Evolutionary conservation across 2,329 filamentous ascomycete species (phyloP).

Genomic region (Hypoxylon sp.): DNA sequence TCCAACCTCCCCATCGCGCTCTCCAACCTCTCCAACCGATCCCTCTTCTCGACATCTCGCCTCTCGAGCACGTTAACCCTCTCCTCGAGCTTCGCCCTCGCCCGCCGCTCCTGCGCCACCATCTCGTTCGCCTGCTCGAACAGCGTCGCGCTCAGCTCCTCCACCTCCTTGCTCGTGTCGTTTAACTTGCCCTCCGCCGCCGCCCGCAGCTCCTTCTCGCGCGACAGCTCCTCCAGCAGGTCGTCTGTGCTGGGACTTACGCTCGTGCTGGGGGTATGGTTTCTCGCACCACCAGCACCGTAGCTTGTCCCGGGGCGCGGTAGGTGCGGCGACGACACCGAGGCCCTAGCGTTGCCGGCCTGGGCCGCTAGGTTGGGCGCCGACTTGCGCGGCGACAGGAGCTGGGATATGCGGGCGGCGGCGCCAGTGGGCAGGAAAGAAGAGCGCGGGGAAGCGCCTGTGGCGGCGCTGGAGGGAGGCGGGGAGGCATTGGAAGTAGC

Average conservation of each 20-base stretch:
- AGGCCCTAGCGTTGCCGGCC: constrained; percentile 47
- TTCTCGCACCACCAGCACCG: background rate
- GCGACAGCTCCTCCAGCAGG: constrained; percentile 74
- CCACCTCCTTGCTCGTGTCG: constrained; percentile 79
- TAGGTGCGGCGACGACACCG: constrained; percentile 41
- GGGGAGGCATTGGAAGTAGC: constrained; percentile 47
- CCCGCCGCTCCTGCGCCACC: constrained; percentile 82
- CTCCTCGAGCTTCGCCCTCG: constrained; percentile 79
- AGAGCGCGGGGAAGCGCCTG: constrained; percentile 46
- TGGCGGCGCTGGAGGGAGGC: constrained; percentile 37
- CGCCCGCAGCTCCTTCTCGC: constrained; percentile 76
- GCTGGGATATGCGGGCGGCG: constrained; percentile 54
- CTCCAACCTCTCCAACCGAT: constrained; percentile 78
- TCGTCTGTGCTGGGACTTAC: constrained; percentile 58
- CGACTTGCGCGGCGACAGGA: constrained; percentile 53
- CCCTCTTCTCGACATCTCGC: constrained; percentile 78
- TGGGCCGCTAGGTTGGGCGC: constrained; percentile 50
- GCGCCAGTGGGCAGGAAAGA: constrained; percentile 53
- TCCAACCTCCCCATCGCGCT: constrained; percentile 79
- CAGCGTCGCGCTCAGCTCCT: constrained; percentile 80
- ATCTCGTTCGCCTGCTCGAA: constrained; percentile 91
- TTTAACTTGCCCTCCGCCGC: constrained; percentile 78
- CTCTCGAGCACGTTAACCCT: constrained; percentile 77
- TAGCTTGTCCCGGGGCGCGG: constrained; percentile 26
- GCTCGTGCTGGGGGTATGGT: background rate